phyloP scores from a whole-genome alignment of 768 basidiomycete species.

The Russula sp. region DNA sequence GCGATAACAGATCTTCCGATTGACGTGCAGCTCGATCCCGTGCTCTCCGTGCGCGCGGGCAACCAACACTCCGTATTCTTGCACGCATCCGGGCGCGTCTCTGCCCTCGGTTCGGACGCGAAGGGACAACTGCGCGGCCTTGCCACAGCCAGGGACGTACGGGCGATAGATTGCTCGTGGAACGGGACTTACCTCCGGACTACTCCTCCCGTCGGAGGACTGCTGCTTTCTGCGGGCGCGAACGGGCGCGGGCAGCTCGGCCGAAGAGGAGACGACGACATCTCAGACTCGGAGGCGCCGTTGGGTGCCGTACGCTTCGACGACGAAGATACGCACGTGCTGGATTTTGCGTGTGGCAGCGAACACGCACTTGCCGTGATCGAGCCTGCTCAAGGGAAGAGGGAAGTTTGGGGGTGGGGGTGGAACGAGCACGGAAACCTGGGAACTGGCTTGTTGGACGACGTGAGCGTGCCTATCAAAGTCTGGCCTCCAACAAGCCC shows the following conservation, averaged over 20 bases:
- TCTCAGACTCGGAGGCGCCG: neutral
- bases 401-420: conserved; percentile 75
- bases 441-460: conserved; percentile 53
- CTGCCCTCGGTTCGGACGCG: conserved; percentile 59
- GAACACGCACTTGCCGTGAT: conserved; percentile 62
- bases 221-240: conserved; percentile 46
- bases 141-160: conserved; percentile 24
- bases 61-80: conserved; percentile 47
- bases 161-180: conserved; percentile 60
- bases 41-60: conserved; percentile 35
- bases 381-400: conserved; percentile 16
- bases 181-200: conserved; percentile 57
- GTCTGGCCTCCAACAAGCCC: conserved; percentile 42
- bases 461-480: conserved; percentile 42
- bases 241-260: conserved; percentile 63
- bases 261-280: conserved; percentile 28
- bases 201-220: conserved; percentile 10
- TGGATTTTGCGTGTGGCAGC: conserved; percentile 52
- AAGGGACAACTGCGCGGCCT: conserved; percentile 56
- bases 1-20: conserved; percentile 29
- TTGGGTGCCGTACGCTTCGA: conserved; percentile 30
- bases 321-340: conserved; percentile 23
- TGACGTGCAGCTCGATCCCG: conserved; percentile 17
- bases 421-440: conserved; percentile 99
- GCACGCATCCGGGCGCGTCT: conserved; percentile 39